These are phyloP conservation scores for Paecilomyces formosus DNA, from an alignment of 2,329 filamentous ascomycete genomes.

Conservation along the genomic window DNA sequence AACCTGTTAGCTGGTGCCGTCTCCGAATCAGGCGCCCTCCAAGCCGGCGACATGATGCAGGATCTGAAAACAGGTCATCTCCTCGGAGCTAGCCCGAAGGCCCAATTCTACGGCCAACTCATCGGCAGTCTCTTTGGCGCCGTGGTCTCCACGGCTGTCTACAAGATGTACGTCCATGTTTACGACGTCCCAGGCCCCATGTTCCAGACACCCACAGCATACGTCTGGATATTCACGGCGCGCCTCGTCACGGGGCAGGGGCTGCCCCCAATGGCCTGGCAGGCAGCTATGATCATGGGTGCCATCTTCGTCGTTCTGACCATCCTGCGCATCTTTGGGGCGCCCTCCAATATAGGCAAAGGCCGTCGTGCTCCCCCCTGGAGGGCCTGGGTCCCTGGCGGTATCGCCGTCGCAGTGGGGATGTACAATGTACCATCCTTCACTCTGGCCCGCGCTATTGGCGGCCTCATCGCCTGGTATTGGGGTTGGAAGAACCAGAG, in stretches of 20 bases:
- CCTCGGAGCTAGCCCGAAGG: slow-evolving; percentile 82
- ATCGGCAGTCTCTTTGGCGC: slow-evolving; percentile 84
- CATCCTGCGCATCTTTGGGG: slow-evolving; percentile 54
- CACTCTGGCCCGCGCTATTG: slow-evolving; percentile 77
- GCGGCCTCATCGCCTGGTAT: slow-evolving; percentile 70
- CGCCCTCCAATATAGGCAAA: slow-evolving; percentile 19
- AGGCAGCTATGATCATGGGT: slow-evolving; percentile 71
- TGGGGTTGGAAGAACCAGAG: slow-evolving; percentile 53
- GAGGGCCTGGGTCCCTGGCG: slow-evolving; percentile 75
- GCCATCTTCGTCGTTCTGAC: slow-evolving; percentile 67
- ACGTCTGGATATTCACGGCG: slow-evolving; percentile 97
- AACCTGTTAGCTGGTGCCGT: slow-evolving; percentile 92
- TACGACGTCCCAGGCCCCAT: slow-evolving; percentile 82
- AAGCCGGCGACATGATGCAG: slow-evolving; percentile 94
- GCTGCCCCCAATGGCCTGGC: slow-evolving; percentile 71
- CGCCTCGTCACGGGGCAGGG: slow-evolving; percentile 86
- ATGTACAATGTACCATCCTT: slow-evolving; percentile 99
- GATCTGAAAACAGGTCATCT: slow-evolving; percentile 95
- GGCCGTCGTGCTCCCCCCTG: slow-evolving; percentile 44
- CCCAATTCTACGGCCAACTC: slow-evolving; percentile 94
- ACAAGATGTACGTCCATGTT: slow-evolving; percentile 81
- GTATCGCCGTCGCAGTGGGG: slow-evolving; percentile 91
- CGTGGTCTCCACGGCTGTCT: slow-evolving; percentile 76
- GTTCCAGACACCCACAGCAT: slow-evolving; percentile 90
- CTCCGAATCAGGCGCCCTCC: slow-evolving; percentile 74